These are phyloP conservation scores for Pseudozyma tsukubaensis DNA, from an alignment of 1,284 basidiomycete genomes.

Conservation along the genomic window DNA sequence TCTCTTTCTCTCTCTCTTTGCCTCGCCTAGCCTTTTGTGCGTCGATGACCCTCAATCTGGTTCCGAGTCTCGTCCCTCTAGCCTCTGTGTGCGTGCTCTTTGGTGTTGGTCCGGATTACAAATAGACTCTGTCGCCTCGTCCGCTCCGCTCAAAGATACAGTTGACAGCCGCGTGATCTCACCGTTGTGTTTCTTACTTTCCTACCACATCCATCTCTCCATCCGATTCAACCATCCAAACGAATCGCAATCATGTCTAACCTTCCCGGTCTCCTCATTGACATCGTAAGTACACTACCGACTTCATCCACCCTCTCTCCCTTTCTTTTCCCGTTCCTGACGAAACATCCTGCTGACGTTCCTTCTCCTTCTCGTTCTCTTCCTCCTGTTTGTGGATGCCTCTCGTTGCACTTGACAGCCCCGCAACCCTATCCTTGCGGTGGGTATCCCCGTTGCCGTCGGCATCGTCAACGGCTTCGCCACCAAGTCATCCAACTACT, in stretches of 20 bases:
- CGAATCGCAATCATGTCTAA: constrained; percentile 39
- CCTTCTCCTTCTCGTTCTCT: background rate
- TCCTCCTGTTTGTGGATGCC: background rate
- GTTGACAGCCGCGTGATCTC: background rate
- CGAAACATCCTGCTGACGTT: background rate
- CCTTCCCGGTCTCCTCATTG: constrained; percentile 55
- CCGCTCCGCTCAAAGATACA: background rate
- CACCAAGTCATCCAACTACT: constrained; percentile 54
- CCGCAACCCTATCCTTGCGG: constrained; percentile 61
- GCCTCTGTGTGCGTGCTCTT: background rate
- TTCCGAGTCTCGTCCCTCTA: too few relatives aligned
- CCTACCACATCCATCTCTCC: constrained; percentile 16
- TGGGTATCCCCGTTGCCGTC: constrained; percentile 59
- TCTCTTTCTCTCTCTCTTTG: too few relatives aligned
- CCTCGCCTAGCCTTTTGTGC: too few relatives aligned
- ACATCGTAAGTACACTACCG: constrained; percentile 31
- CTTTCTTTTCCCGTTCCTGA: background rate
- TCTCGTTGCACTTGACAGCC: constrained; percentile 25
- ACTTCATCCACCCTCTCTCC: background rate
- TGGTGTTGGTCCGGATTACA: constrained; percentile 5
- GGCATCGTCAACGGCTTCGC: constrained; percentile 54
- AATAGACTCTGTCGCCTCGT: background rate
- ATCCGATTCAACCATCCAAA: background rate
- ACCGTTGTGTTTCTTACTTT: background rate
- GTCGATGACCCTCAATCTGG: too few relatives aligned